Conservation (phyloP, 75 land plant species). For the Pinus tabuliformis region DNA sequence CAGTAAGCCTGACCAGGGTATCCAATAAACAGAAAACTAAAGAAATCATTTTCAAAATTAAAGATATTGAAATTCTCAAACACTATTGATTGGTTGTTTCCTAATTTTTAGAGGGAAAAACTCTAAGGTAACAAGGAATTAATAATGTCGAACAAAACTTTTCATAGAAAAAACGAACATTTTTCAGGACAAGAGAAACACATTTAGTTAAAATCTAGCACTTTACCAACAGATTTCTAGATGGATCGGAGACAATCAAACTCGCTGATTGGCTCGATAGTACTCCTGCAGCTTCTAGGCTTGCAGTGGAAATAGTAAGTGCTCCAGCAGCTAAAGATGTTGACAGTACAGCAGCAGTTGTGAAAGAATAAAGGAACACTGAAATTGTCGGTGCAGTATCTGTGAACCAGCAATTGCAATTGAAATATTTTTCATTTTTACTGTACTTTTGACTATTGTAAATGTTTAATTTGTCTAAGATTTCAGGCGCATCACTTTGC, state of each 20-base stretch:
- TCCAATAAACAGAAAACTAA: too few relatives aligned
- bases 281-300: conserved; percentile 59
- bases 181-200: too few relatives aligned
- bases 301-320: conserved; percentile 71
- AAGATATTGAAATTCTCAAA: too few relatives aligned
- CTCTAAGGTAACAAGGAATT: too few relatives aligned
- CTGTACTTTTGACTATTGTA: too few relatives aligned
- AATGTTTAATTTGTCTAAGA: too few relatives aligned
- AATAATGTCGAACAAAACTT: too few relatives aligned
- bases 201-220: not conserved
- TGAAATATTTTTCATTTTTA: not conserved
- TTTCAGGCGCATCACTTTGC: too few relatives aligned
- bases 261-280: conserved; percentile 29
- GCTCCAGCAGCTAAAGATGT: conserved; percentile 55
- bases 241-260: conserved; percentile 43
- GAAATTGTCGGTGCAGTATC: conserved; percentile 65
- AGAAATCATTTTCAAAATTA: too few relatives aligned
- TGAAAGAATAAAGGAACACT: conserved; percentile 32
- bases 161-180: too few relatives aligned
- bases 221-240: conserved; percentile 73
- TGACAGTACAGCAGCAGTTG: conserved; percentile 35
- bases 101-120: too few relatives aligned
- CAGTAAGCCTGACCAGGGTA: not conserved
- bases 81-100: too few relatives aligned
- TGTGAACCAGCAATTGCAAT: conserved; percentile 17